phyloP scores from a whole-genome alignment of 1,284 basidiomycete genomes.

The Ceratorhiza oryzae-sativae region DNA sequence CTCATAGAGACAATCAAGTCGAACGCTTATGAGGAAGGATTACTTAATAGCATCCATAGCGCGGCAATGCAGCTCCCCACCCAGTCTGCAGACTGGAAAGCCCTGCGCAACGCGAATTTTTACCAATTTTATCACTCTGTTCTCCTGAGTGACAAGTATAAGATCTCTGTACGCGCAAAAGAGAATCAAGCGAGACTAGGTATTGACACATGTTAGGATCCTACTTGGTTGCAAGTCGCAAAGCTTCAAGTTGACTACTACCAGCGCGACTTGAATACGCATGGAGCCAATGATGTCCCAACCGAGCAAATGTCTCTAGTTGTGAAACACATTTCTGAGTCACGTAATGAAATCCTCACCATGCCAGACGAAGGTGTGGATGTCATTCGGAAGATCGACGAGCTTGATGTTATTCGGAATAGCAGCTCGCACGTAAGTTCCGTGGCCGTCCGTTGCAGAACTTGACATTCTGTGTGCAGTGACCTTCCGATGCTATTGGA shows the following conservation, averaged over 20 bases:
- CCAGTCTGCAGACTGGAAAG: slow-evolving; percentile 34
- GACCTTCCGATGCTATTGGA: slow-evolving; percentile 33
- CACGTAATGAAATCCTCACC: slow-evolving; percentile 28
- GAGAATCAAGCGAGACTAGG: background rate
- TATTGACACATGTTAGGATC: background rate
- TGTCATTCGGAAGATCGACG: slow-evolving; percentile 26
- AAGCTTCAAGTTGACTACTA: slow-evolving; percentile 35
- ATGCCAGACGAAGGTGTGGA: slow-evolving; percentile 30
- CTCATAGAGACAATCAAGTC: slow-evolving; percentile 26
- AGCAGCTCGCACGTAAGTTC: slow-evolving; percentile 17
- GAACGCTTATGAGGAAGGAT: slow-evolving; percentile 1
- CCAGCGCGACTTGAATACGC: slow-evolving; percentile 12
- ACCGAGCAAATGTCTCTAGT: slow-evolving; percentile 34
- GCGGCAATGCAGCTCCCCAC: slow-evolving; percentile 27
- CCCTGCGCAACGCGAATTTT: slow-evolving; percentile 33
- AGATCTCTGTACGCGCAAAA: slow-evolving; percentile 6
- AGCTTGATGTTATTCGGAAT: slow-evolving; percentile 24
- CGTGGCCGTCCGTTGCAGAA: background rate
- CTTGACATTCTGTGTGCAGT: background rate
- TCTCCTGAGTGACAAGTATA: slow-evolving; percentile 14
- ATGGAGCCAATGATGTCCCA: slow-evolving; percentile 12
- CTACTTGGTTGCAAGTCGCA: slow-evolving; percentile 30
- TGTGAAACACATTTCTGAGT: slow-evolving; percentile 24
- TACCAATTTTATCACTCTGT: slow-evolving; percentile 38
- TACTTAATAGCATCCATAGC: slow-evolving; percentile 15